phyloP scores from a whole-genome alignment of 2,329 filamentous ascomycete species.

The Fusarium sp. region DNA sequence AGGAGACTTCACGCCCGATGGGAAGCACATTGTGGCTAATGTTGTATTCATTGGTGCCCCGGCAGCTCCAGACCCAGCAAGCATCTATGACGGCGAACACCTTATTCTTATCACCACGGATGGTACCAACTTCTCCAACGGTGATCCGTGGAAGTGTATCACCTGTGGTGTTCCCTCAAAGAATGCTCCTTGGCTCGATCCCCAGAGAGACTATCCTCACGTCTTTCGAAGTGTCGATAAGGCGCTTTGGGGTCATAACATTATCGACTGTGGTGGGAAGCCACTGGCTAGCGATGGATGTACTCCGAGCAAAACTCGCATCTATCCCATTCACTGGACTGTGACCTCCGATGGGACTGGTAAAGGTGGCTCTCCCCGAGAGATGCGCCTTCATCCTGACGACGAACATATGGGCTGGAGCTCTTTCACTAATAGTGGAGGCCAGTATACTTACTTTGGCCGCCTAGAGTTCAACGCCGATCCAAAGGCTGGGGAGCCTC shows the following conservation, averaged over 20 bases:
- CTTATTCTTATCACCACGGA: constrained; percentile 61
- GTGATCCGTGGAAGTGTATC: constrained; percentile 63
- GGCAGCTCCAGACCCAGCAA: constrained; percentile 54
- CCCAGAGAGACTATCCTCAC: constrained; percentile 56
- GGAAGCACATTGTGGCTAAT: constrained; percentile 57
- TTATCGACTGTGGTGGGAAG: constrained; percentile 56
- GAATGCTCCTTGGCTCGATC: constrained; percentile 51
- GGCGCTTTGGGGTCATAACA: constrained; percentile 52
- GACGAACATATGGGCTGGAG: constrained; percentile 59
- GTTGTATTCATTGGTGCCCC: constrained; percentile 60
- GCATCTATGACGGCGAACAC: constrained; percentile 46
- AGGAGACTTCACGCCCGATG: constrained; percentile 57
- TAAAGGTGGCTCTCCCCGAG: constrained; percentile 54
- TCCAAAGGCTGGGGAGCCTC: constrained; percentile 37
- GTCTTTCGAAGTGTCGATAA: constrained; percentile 56
- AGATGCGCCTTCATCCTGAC: constrained; percentile 62
- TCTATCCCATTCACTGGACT: constrained; percentile 28
- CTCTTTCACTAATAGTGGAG: constrained; percentile 50
- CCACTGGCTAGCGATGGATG: constrained; percentile 47
- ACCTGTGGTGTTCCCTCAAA: constrained; percentile 57
- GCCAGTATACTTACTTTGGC: constrained; percentile 54
- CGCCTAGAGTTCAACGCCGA: constrained; percentile 57
- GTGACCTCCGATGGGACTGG: constrained; percentile 48
- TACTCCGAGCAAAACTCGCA: constrained; percentile 5
- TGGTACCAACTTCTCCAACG: constrained; percentile 57